Conservation (phyloP, 257 asterid genomes). For the Verbascum thapsus region DNA sequence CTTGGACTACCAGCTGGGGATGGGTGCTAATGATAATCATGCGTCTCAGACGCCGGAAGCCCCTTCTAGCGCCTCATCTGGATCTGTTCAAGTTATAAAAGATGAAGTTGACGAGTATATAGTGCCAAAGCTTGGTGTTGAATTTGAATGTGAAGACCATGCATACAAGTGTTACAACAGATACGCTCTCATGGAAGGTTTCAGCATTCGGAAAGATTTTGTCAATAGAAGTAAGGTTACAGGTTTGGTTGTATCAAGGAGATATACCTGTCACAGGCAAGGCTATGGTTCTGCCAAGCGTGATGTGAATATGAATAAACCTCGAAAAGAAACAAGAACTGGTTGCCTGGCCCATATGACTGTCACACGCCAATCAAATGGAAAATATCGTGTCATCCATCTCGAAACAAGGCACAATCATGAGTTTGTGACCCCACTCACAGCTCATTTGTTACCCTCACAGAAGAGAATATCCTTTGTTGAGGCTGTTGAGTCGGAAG, state of each 20-base stretch:
- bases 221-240: conserved; percentile 59
- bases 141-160: conserved; percentile 57
- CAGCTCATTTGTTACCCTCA: conserved; percentile 67
- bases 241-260: conserved; percentile 59
- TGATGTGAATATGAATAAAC: conserved; percentile 38
- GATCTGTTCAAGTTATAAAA: conserved; percentile 34
- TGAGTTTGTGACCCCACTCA: conserved; percentile 52
- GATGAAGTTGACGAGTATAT: conserved; percentile 37
- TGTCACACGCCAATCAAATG: conserved; percentile 57
- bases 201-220: conserved; percentile 66
- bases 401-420: conserved; percentile 59
- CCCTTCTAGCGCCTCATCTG: conserved; percentile 38
- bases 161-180: conserved; percentile 59
- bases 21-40: conserved; percentile 30
- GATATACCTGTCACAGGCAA: conserved; percentile 70
- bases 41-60: conserved; percentile 32
- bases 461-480: conserved; percentile 68
- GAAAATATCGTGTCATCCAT: conserved; percentile 58
- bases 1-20: conserved; percentile 32
- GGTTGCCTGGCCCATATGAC: conserved; percentile 72
- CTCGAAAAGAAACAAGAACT: conserved; percentile 55
- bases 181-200: conserved; percentile 62
- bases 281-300: conserved; percentile 53
- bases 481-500: conserved; percentile 56
- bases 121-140: conserved; percentile 59